Evolutionary conservation across 305 asterid genomes (phyloP), one percentile per base, ranked within the genome.

Genomic region (Euphrasia arctica): DNA sequence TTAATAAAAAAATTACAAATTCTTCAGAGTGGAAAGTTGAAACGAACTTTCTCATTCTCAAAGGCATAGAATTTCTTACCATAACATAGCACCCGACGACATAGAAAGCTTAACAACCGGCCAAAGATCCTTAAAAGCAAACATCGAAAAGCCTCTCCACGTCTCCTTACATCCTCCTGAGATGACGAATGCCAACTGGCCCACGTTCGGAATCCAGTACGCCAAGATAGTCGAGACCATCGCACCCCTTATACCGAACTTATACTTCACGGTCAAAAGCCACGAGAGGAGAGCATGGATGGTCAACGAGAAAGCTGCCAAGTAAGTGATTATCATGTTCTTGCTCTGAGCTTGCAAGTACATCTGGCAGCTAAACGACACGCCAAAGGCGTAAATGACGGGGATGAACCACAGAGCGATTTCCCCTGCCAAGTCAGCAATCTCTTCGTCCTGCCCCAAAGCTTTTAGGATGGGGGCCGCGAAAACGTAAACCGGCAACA

Each of bases 261-360:
- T 67, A 55, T 15, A 87, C 91, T 39, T 8, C 3, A 39, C 43
- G 2, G 43, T 39, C 4, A 90, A 76, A 15, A 83, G 70, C 90
- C 88, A 90, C 45, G 94, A 85, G 75, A 79, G 65, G 0, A 81
- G 88, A 41, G 87, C 3, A 66, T 87, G 95, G 68, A 83, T 58
- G 22, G 62, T 56, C 28, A 90, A 81, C 39, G 79, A 86, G 15
- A 65, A 6, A 18, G 72, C 2, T 0, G 97, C 61, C n/a, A 85
- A 70, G 81, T 82, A 85, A 0, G 94, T 94, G 14, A 90, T 72
- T 12, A 90, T 50, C 74, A 69, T 2, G 70, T 87, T 90, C 82
- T 85, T 90, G 73, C 82, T 91, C 73, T 87, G 97, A 13, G 95
- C 95, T 80, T 85, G 95, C 5, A 90, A 81, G 75, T 60, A 90